These are phyloP conservation scores for Priceomyces carsonii DNA, from an alignment of 805 yeast genomes.

Conservation along the genomic window DNA sequence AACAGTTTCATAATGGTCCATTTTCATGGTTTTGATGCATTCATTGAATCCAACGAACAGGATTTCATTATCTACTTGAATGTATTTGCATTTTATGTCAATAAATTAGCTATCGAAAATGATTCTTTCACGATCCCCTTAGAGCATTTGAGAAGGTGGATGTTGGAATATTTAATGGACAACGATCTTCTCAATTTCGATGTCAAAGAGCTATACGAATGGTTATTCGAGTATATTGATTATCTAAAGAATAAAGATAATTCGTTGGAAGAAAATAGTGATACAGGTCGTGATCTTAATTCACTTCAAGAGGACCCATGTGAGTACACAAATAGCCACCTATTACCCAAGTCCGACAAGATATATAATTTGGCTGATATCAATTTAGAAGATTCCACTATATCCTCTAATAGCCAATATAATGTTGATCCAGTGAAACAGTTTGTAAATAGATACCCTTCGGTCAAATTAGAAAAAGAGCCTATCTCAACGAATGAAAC, in stretches of 20 bases:
- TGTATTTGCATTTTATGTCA: conserved; percentile 38
- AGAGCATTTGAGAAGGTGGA: conserved; percentile 19
- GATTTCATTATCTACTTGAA: conserved; percentile 45
- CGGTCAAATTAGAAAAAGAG: conserved; percentile 4
- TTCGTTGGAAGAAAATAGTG: conserved; percentile 2
- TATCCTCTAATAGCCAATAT: no score
- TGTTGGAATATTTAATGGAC: conserved; percentile 28
- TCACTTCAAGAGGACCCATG: no score
- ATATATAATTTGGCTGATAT: no score
- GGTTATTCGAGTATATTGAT: conserved; percentile 41
- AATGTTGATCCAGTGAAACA: no score
- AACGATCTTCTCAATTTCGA: conserved; percentile 33
- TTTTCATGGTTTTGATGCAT: conserved; percentile 42
- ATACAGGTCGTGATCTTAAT: no score
- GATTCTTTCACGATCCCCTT: conserved; percentile 21
- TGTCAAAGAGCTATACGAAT: conserved; percentile 33
- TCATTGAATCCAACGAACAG: conserved; percentile 34
- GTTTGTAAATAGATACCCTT: conserved; percentile 9
- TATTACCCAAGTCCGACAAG: no score
- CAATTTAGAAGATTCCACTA: no score
- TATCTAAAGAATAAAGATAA: conserved; percentile 33
- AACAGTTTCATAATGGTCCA: conserved; percentile 44
- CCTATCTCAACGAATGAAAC: no score
- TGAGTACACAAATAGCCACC: no score
- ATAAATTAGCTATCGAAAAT: conserved; percentile 25